A percentile compares a stretch with the other conserved stretches of the same genome.
Evolutionary conservation across 768 basidiomycete genomes (phyloP).

Genomic region (Panaeolus cyanescens): DNA sequence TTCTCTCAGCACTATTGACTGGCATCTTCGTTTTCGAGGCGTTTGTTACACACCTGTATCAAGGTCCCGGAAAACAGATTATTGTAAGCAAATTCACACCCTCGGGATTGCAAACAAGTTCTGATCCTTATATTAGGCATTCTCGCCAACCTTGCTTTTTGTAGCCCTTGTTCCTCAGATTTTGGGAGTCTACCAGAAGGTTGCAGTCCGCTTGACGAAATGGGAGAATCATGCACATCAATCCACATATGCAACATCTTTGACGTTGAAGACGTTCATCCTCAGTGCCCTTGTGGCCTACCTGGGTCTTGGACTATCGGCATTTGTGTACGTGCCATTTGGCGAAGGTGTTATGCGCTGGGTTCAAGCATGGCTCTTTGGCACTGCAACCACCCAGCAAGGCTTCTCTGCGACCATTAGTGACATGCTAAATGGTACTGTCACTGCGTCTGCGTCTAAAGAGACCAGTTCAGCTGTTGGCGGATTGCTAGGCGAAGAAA

Average conservation of each 20-base stretch:
- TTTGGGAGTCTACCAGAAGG: constrained; percentile 67
- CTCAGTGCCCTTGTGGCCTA: constrained; percentile 90
- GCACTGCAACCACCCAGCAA: constrained; percentile 19
- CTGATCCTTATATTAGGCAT: constrained; percentile 46
- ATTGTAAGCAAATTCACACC: constrained; percentile 54
- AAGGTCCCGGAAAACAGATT: constrained; percentile 79
- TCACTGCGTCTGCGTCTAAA: constrained; percentile 7
- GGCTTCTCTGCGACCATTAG: constrained; percentile 22
- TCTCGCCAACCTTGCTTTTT: constrained; percentile 85
- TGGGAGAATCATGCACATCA: constrained; percentile 94
- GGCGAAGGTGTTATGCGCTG: constrained; percentile 80
- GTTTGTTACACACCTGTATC: constrained; percentile 86
- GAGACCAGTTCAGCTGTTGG: background rate
- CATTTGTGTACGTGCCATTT: constrained; percentile 94
- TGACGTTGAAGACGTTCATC: constrained; percentile 90
- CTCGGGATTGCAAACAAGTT: constrained; percentile 1
- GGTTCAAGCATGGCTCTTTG: constrained; percentile 45
- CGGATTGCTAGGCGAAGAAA: constrained; percentile 9
- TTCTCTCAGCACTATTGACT: constrained; percentile 73
- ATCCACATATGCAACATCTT: constrained; percentile 72
- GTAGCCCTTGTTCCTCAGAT: constrained; percentile 79
- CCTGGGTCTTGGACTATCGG: constrained; percentile 88
- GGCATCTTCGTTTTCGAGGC: constrained; percentile 88
- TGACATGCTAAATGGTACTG: constrained; percentile 32
- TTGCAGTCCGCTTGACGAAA: constrained; percentile 69